Evolutionary conservation across 169 alveolate genomes (phyloP).

Genomic region (Plasmodium vinckei): DNA sequence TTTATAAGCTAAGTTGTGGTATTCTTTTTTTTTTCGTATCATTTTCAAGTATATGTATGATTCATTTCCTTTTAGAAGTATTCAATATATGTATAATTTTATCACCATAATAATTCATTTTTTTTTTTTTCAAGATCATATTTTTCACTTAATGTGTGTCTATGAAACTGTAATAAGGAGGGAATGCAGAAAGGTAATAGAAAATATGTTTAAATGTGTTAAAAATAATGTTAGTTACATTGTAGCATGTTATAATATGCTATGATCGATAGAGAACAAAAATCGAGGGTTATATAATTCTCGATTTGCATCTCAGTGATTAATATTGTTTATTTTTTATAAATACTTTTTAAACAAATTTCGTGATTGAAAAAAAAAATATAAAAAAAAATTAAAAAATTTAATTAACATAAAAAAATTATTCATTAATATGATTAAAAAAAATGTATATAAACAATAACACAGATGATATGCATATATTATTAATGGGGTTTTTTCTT

Average conservation of each 20-base stretch:
- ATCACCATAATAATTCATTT: neutral
- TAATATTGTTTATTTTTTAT: too few relatives aligned
- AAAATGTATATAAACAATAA: conserved; percentile 9
- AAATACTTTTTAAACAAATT: too few relatives aligned
- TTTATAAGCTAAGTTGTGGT: conserved; percentile 72
- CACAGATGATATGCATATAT: neutral
- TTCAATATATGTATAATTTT: neutral
- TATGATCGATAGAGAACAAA: too few relatives aligned
- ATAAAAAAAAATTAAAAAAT: neutral
- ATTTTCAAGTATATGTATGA: neutral
- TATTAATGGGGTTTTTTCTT: neutral
- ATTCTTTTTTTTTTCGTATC: neutral
- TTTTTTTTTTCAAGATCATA: conserved; percentile 40
- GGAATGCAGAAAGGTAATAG: conserved; percentile 70
- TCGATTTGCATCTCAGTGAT: too few relatives aligned
- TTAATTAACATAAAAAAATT: neutral
- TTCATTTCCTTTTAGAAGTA: neutral
- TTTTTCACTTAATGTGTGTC: conserved; percentile 72
- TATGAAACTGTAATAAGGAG: conserved; percentile 68
- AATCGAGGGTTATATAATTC: too few relatives aligned
- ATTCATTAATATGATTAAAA: neutral
- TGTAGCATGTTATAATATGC: too few relatives aligned
- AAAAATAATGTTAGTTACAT: too few relatives aligned
- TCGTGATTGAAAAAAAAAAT: conserved; percentile 6
- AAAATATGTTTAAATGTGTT: neutral